A percentile compares a stretch with the other conserved stretches of the same genome.
These are phyloP conservation scores for Schizosaccharomyces japonicus DNA, from an alignment of 805 yeast genomes.

Conservation along the genomic window DNA sequence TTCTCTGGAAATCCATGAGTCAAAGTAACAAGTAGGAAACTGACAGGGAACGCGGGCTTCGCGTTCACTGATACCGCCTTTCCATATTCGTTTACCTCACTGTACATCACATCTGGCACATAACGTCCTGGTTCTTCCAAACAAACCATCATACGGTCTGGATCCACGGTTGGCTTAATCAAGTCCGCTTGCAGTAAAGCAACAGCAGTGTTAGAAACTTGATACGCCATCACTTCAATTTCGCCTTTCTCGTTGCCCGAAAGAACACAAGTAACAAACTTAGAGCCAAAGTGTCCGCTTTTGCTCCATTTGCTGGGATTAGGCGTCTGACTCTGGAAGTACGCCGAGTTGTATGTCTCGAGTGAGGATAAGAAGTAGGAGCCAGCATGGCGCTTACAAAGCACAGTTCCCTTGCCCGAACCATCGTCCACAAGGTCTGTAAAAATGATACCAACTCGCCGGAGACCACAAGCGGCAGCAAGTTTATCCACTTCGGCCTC, in stretches of 20 bases:
- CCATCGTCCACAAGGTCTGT: slow-evolving; percentile 83
- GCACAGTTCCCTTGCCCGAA: slow-evolving; percentile 61
- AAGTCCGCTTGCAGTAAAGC: slow-evolving; percentile 69
- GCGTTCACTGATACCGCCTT: slow-evolving; percentile 71
- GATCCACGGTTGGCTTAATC: slow-evolving; percentile 70
- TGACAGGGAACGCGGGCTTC: slow-evolving; percentile 83
- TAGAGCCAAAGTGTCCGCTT: slow-evolving; percentile 50
- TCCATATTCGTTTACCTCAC: slow-evolving; percentile 67
- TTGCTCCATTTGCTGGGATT: slow-evolving; percentile 40
- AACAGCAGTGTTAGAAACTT: slow-evolving; percentile 70
- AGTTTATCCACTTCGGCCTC: slow-evolving; percentile 32
- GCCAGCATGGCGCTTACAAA: slow-evolving; percentile 79
- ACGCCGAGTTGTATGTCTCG: slow-evolving; percentile 65
- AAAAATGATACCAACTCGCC: slow-evolving; percentile 60
- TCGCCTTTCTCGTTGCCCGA: slow-evolving; percentile 76
- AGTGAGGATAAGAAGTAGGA: slow-evolving; percentile 75
- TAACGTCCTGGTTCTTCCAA: slow-evolving; percentile 50
- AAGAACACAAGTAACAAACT: slow-evolving; percentile 78
- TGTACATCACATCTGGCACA: slow-evolving; percentile 84
- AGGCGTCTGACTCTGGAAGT: slow-evolving; percentile 43
- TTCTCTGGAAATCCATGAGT: slow-evolving; percentile 79
- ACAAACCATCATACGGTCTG: slow-evolving; percentile 62
- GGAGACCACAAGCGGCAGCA: slow-evolving; percentile 35
- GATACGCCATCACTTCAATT: slow-evolving; percentile 76
- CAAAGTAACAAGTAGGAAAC: slow-evolving; percentile 59